Evolutionary conservation across 768 basidiomycete species (phyloP), one percentile per base, ranked within the genome.

Genomic region (Fomitopsis pulvina): DNA sequence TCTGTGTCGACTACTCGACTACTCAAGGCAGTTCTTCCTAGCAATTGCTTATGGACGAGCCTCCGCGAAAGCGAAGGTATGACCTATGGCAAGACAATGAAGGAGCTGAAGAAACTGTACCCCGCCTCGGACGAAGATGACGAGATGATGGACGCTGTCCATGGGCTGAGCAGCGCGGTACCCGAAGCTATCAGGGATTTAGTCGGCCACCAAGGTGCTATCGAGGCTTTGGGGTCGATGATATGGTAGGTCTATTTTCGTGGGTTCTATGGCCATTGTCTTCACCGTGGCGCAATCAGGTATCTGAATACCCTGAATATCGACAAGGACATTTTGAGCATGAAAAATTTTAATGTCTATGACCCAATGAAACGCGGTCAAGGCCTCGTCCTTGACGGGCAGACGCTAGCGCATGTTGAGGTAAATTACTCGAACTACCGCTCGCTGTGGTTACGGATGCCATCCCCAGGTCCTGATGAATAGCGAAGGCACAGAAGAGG

Each of bases 291-390:
- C 14, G n/a, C 9, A 12, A 49, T 28, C 14, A 84, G 85, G 81
- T 92, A 92, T 63, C 78, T 98, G 12, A 83, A 87, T 30, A 89
- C 91, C 53, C 77, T 99, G 34, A 98, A 98, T 62, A 92, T 98
- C 54, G 95, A 94, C 70, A 88, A 91, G 62, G 94, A 97, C 55
- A 82, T 99, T 48, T 66, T 99, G 60, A 89, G 84, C 48, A 93
- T 96, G 86, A 87, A 83, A 70, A 98, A 98, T 63, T 99, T 99
- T 76, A 94, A 97, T 58, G 75, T 96, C 32, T 96, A 95, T 61
- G 92, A 97, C 66, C 96, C 96, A 0, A 92, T 97, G 80, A 85
- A 87, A 63, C 77, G 78, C 52, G 93, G 92, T n/a, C 76, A 84
- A 61, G 88, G 83, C 24, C 68, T 98, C 48, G 77, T 89, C 0